phyloP scores from a whole-genome alignment of 208 protist species.

The Leishmania braziliensis region DNA sequence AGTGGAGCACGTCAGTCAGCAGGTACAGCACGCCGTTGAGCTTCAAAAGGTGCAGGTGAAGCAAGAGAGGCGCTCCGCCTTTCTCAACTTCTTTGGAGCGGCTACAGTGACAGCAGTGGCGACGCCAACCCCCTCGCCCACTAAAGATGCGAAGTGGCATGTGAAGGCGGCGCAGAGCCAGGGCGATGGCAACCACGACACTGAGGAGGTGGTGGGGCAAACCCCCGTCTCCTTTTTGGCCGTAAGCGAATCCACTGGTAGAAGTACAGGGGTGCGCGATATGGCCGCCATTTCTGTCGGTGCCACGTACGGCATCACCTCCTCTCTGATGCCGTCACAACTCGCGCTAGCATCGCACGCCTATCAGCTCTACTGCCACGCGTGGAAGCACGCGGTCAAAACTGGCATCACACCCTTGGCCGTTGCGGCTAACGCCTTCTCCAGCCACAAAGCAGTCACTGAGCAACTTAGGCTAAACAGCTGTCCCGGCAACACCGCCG shows the following conservation, averaged over 20 bases:
- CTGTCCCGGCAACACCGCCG: not conserved
- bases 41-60: not conserved
- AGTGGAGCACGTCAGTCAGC: conserved; percentile 3
- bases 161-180: not conserved
- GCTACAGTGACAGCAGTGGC: conserved; percentile 7
- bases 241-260: not conserved
- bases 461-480: not conserved
- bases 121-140: not conserved
- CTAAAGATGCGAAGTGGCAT: not conserved
- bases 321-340: not conserved
- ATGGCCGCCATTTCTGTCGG: not conserved
- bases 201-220: not conserved
- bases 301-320: not conserved
- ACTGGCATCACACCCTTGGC: conserved; percentile 23
- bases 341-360: conserved; percentile 15
- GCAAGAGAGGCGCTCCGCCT: conserved; percentile 23
- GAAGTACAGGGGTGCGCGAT: not conserved
- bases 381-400: conserved; percentile 32
- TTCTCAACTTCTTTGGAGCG: conserved; percentile 41
- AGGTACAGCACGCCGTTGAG: conserved; percentile 8
- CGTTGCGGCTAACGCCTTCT: conserved; percentile 21
- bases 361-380: conserved; percentile 37
- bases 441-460: not conserved
- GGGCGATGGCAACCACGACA: not conserved
- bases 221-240: not conserved